These are phyloP conservation scores for Neoascochyta sp. DNA, from an alignment of 2,329 filamentous ascomycete species.

Conservation along the genomic window DNA sequence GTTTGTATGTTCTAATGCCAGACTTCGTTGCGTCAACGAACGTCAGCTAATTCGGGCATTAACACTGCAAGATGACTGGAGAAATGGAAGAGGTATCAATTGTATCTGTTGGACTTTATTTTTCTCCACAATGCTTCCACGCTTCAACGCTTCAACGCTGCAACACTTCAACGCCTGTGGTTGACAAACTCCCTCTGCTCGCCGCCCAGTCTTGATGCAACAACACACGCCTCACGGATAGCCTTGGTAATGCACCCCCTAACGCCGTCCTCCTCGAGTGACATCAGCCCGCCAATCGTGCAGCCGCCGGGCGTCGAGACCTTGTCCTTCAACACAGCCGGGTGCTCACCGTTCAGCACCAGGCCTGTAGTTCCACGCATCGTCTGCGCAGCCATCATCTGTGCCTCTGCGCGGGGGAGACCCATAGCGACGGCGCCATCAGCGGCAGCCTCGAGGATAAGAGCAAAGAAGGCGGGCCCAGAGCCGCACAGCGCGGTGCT, in stretches of 20 bases:
- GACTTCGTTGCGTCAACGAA: too few relatives aligned
- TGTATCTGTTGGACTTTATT: too few relatives aligned
- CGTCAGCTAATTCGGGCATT: too few relatives aligned
- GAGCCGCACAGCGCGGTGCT: constrained; percentile 71
- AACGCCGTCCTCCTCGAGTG: constrained; percentile 69
- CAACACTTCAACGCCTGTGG: constrained; percentile 34
- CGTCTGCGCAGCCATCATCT: constrained; percentile 73
- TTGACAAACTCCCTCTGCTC: constrained; percentile 48
- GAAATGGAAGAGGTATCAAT: too few relatives aligned
- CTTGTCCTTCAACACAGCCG: constrained; percentile 69
- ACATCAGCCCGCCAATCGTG: constrained; percentile 69
- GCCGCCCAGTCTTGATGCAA: constrained; percentile 63
- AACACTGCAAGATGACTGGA: too few relatives aligned
- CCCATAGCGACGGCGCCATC: constrained; percentile 79
- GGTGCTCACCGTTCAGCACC: constrained; percentile 69
- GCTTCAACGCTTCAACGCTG: too few relatives aligned
- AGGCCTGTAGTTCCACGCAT: constrained; percentile 70
- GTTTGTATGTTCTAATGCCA: too few relatives aligned
- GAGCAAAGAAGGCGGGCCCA: constrained; percentile 70
- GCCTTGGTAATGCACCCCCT: constrained; percentile 65
- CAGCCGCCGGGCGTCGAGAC: constrained; percentile 75
- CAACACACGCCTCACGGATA: constrained; percentile 66
- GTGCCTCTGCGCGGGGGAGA: constrained; percentile 66
- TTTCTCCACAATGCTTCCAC: too few relatives aligned
- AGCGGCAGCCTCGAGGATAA: constrained; percentile 71